Evolutionary conservation across 2,329 filamentous ascomycete genomes (phyloP), one percentile per base, ranked within the genome.

Genomic region (Stagonosporopsis cucurbitacearum): DNA sequence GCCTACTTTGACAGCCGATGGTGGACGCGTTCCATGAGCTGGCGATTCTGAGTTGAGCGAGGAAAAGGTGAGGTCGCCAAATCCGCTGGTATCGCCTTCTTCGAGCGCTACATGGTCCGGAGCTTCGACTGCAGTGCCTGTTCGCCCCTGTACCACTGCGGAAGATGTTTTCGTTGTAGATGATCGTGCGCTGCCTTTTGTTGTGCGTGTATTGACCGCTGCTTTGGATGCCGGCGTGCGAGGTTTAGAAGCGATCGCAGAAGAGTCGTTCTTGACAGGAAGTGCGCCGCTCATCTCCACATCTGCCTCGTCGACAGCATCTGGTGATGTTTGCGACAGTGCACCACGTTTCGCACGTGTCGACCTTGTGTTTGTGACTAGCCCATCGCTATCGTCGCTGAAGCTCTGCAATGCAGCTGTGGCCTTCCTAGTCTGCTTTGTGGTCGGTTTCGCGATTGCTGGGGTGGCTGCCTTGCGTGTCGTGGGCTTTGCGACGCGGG

Each of bases 1-100:
- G 41, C 77, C 77, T 26, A 75, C 68, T 59, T 77, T 77, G 43
- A 80, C 66, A 13, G 74, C 75, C n/a, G 79, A 80, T 30, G 74
- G 74, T n/a, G 77, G 77, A 39, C 72, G 70, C 5, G 70, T 75
- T 39, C 71, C 71, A 50, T 72, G 70, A 20, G 68, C 68, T 37
- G 69, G 72, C 13, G 72, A 74, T 3, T 74, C 65, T 15, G 72
- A 73, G 26, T 66, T 68, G 47, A 69, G 63, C 19, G 65, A 77
- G 19, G 66, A 69, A 54, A 69, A 75, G 32, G 66, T 75, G 57
- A 69, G 57, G 54, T 67, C 70, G 47, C 63, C 75, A 63, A 66
- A 75, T 59, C 50, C 72, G 56, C 65, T 72, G 41, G 64, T 69
- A 6, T 71, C 71, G 12, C 62, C 67, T 20, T 64, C 55, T 25